Evolutionary conservation across 345 rosid genomes (phyloP).

Genomic region (Draba incana): DNA sequence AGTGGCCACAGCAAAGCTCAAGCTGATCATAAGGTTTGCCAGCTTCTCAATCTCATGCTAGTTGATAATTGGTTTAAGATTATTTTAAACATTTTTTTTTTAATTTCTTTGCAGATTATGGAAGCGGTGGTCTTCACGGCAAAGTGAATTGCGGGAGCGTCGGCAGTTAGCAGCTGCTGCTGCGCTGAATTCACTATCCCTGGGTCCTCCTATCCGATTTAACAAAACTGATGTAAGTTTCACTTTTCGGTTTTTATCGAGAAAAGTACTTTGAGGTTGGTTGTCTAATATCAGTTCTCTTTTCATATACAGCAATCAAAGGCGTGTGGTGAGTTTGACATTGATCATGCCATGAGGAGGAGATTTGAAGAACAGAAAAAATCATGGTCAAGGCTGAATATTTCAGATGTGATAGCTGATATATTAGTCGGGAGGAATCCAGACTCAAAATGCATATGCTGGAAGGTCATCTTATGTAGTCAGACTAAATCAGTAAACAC

Average conservation of each 20-base stretch:
- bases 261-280: slow-evolving; percentile 21
- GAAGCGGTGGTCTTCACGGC: slow-evolving; percentile 71
- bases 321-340: slow-evolving; percentile 54
- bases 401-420: slow-evolving; percentile 66
- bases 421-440: slow-evolving; percentile 61
- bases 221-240: slow-evolving; percentile 59
- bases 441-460: slow-evolving; percentile 67
- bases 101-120: slow-evolving; percentile 63
- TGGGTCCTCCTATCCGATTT: slow-evolving; percentile 72
- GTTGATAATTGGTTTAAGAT: slow-evolving; percentile 12
- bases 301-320: slow-evolving; percentile 51
- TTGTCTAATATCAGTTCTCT: slow-evolving; percentile 32
- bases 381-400: slow-evolving; percentile 87
- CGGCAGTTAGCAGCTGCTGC: slow-evolving; percentile 69
- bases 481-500: slow-evolving; percentile 45
- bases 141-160: slow-evolving; percentile 60
- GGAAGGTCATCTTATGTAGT: slow-evolving; percentile 76
- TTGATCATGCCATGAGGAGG: slow-evolving; percentile 66
- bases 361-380: slow-evolving; percentile 62
- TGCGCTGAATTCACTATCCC: slow-evolving; percentile 71
- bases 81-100: slow-evolving; percentile 20
- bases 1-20: slow-evolving; percentile 78
- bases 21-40: slow-evolving; percentile 77
- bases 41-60: slow-evolving; percentile 32
- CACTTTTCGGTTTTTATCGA: slow-evolving; percentile 12